phyloP scores from a whole-genome alignment of 2,329 filamentous ascomycete genomes.

The Hirsutella minnesotensis region DNA sequence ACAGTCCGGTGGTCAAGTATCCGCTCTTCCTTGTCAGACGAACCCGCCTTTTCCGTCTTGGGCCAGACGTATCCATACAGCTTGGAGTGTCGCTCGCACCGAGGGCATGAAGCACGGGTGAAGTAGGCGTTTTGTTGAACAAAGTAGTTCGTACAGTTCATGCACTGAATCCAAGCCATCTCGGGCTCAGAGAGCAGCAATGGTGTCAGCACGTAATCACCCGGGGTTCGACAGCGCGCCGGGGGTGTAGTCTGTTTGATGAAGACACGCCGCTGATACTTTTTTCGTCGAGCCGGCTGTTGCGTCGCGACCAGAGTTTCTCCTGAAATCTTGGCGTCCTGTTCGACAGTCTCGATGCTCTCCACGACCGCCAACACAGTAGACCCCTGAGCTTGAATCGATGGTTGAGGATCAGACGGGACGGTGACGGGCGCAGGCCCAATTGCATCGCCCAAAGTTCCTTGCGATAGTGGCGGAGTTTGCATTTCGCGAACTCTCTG shows the following conservation, averaged over 20 bases:
- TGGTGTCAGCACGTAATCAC: constrained; percentile 74
- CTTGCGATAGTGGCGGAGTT: constrained; percentile 13
- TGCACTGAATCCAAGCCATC: constrained; percentile 83
- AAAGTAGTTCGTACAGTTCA: constrained; percentile 69
- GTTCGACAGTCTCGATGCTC: constrained; percentile 15
- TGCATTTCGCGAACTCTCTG: constrained; percentile 14
- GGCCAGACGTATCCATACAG: constrained; percentile 94
- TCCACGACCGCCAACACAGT: constrained; percentile 1
- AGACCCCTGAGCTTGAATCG: not conserved
- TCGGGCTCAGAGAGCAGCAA: constrained; percentile 61
- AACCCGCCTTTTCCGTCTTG: constrained; percentile 75
- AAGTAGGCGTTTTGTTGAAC: constrained; percentile 82
- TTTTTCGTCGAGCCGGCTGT: constrained; percentile 17
- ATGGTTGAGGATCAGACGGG: not conserved
- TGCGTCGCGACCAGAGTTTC: constrained; percentile 2
- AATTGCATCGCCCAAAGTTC: not conserved
- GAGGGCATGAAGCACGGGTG: constrained; percentile 74
- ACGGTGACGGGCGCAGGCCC: constrained; percentile 4
- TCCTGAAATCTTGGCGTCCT: constrained; percentile 1
- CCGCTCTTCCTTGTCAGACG: constrained; percentile 57
- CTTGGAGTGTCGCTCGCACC: constrained; percentile 92
- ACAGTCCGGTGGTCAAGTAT: constrained; percentile 78
- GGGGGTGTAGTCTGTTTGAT: constrained; percentile 22
- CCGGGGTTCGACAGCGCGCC: constrained; percentile 41
- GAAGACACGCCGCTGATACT: constrained; percentile 21